Conservation (phyloP, 148 eudicot species). For the Euryodendron excelsum region DNA sequence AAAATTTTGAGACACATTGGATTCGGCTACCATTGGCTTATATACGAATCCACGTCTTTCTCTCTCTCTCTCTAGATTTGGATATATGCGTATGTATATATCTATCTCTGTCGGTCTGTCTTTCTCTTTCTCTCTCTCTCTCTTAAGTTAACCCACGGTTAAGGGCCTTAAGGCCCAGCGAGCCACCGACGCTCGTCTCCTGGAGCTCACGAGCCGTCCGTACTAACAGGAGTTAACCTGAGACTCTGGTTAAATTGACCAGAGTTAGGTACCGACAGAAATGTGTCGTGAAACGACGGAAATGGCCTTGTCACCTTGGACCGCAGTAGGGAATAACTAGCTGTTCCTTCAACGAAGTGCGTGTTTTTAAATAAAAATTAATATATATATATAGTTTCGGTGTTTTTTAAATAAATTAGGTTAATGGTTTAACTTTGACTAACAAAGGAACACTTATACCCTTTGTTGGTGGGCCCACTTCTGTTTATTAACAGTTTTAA, state of each 20-base stretch:
- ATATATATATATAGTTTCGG: too few relatives aligned
- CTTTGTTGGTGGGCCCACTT: too few relatives aligned
- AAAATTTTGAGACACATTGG: constrained; percentile 26
- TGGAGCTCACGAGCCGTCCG: constrained; percentile 17
- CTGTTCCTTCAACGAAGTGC: not conserved
- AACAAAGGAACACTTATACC: too few relatives aligned
- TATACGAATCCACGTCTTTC: constrained; percentile 19
- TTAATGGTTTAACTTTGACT: too few relatives aligned
- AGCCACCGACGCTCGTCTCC: constrained; percentile 56
- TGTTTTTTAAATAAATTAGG: too few relatives aligned
- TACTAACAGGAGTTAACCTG: constrained; percentile 10
- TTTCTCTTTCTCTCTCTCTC: not conserved
- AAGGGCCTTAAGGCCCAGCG: constrained; percentile 10
- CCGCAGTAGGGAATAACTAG: not conserved
- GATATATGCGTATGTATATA: not conserved
- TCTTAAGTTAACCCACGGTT: constrained; percentile 12
- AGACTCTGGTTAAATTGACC: constrained; percentile 33
- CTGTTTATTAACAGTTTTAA: not conserved
- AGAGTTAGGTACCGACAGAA: constrained; percentile 58
- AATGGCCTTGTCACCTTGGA: constrained; percentile 24
- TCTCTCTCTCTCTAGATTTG: constrained; percentile 12
- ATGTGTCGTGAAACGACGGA: constrained; percentile 16
- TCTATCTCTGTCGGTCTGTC: not conserved
- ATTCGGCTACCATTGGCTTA: constrained; percentile 29
- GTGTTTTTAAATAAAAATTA: not conserved